Base-by-base conservation (phyloP, 164 flowering plant species). In the Echeveria elegans region DNA sequence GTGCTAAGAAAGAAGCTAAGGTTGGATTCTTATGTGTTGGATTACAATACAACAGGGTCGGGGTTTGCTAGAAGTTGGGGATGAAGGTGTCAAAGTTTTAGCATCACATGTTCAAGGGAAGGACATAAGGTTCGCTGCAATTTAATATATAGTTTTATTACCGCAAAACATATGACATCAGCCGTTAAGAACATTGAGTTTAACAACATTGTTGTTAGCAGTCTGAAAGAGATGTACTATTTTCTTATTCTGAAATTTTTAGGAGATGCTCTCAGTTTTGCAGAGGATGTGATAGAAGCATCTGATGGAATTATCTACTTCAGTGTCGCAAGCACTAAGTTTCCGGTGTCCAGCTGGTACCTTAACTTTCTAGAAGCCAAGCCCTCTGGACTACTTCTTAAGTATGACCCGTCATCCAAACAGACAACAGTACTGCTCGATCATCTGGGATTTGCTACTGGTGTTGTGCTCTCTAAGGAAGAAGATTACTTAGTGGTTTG, bases 301-400 rank as follows among this genome's bases (percentile, higher is more conserved):
- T 64, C 75, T 14, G 89, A 86, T 47, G 94, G 92, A 0, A 81
- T 32, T 31, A 36, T 86, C 19, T 90, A 86, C 62, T 83, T 86
- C 73, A 86, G 83, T 50, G 83, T 72, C 5, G 86, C 87, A 47
- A 86, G 88, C 78, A 81, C 89, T 14, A 85, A 83, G 72, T 88
- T 76, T 71, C 82, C 72, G 7, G 26, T 81, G 5, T 76, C 80
- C 23, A 36, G 79, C 1, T 85, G 84, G 88, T 68, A 64, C 40
- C 77, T 83, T 0, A 92, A 87, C 26, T 6, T 85, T 14, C 71
- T 87, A 4, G 95, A 88, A 73, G 95, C 85, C 0, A 83, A 67
- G 59, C 93, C 97, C 18, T 76, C 86, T 37, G 95, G 92, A 2
- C 82, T 78, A 64, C 79, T 87, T 60, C 81, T 88, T 60, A 84